Conservation (phyloP, 768 basidiomycete genomes). For the Lactifluus volemus region DNA sequence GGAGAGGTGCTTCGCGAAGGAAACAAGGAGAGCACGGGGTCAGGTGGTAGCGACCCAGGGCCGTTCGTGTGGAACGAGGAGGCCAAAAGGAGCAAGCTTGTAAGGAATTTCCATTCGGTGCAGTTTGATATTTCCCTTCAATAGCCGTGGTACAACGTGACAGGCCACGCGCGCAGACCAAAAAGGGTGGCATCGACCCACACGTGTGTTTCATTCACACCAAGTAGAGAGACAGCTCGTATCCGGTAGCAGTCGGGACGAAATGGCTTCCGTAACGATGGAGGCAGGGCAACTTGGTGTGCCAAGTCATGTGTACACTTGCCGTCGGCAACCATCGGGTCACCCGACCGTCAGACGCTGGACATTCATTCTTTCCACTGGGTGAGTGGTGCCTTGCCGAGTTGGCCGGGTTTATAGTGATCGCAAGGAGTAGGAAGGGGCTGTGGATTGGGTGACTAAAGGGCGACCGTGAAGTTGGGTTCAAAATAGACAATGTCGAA, state of each 20-base stretch:
- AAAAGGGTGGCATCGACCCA: slow-evolving; percentile 4
- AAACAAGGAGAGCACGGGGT: neutral
- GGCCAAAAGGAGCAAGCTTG: slow-evolving; percentile 9
- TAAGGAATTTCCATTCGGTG: slow-evolving; percentile 2
- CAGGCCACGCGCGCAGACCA: neutral
- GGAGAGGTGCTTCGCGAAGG: neutral
- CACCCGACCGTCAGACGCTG: neutral
- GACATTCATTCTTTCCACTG: neutral
- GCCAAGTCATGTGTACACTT: slow-evolving; percentile 6
- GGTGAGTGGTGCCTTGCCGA: neutral
- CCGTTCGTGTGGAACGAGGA: neutral
- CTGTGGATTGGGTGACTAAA: neutral
- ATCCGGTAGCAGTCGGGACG: neutral
- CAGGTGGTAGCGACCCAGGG: neutral
- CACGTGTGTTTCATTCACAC: slow-evolving; percentile 5
- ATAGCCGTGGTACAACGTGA: slow-evolving; percentile 2
- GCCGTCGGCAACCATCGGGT: neutral
- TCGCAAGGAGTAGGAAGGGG: neutral
- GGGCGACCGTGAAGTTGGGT: neutral
- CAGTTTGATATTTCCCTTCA: neutral
- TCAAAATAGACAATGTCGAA: neutral
- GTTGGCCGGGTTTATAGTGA: neutral
- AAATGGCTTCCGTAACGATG: slow-evolving; percentile 5
- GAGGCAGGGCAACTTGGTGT: neutral
- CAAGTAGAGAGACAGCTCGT: neutral